Evolutionary conservation across 192 early-diverging fungal genomes (phyloP), one percentile per base, ranked within the genome.

Genomic region (Glomus cerebriforme): DNA sequence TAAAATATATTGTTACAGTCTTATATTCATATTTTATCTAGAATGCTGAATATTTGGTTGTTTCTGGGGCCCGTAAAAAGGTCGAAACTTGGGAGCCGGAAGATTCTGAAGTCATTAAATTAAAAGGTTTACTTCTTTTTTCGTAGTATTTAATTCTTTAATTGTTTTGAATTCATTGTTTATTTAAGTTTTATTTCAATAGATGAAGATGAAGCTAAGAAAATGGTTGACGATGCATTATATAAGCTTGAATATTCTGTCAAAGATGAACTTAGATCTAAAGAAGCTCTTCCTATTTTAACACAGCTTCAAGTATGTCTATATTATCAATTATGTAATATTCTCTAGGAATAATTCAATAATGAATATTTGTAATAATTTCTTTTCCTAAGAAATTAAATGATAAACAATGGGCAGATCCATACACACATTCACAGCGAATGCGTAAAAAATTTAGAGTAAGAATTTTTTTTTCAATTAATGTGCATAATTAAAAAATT

Each of bases 331-430:
- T 54, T 7, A 54, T 22, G 8, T 9, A n/a, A 68, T 43, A 9
- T 3, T 68, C 39, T n/a, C 15, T n/a, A 68, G 31, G 39, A 35
- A 90, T 86, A 35, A 86, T 81, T 7, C 79, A 84, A 26, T 85
- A 88, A 24, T 75, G 82, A 7, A 71, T 47, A 3, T 85, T 92
- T 6, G 79, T 85, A 2, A 80, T 98, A 7, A 87, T 86, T 82
- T 95, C 27, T 90, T 35, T n/a, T 12, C 22, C 31, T n/a, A 68
- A 93, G 82, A 81, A 81, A 12, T 82, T 88, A 5, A 95, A 88
- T 67, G 88, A 96, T n/a, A 80, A 82, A 19, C 87, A 91, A 54
- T 96, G 95, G 95, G 88, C 82, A 32, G 92, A 98, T 80, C 88
- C 95, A 0, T 97, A 96, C 79, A 81, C 88, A 8, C 82, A 87